phyloP scores from a whole-genome alignment of 495 filamentous ascomycete species.

The Lichenothelia convexa region DNA sequence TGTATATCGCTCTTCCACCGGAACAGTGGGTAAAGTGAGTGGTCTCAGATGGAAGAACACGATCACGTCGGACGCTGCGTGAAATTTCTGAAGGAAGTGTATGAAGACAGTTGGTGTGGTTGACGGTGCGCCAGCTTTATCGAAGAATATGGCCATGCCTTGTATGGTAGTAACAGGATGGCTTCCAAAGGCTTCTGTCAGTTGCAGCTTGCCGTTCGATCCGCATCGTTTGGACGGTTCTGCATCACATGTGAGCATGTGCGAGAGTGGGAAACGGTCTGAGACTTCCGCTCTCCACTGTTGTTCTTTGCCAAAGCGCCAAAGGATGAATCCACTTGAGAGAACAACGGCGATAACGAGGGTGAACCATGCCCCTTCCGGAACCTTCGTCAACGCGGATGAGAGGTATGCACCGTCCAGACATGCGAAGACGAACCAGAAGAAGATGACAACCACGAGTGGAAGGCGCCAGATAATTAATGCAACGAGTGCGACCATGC shows the following conservation, averaged over 20 bases:
- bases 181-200: conserved; percentile 8
- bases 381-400: conserved; percentile 47
- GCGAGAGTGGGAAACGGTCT: conserved; percentile 30
- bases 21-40: conserved; percentile 14
- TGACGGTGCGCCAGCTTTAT: conserved; percentile 16
- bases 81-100: conserved; percentile 15
- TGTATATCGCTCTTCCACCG: conserved; percentile 28
- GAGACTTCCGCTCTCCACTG: conserved; percentile 49
- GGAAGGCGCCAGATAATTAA: conserved; percentile 46
- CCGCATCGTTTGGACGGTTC: too few relatives aligned
- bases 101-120: conserved; percentile 14
- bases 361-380: conserved; percentile 57
- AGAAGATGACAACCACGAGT: conserved; percentile 33
- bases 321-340: conserved; percentile 40
- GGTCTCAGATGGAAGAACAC: conserved; percentile 18
- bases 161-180: conserved; percentile 7
- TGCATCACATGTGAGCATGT: conserved; percentile 7
- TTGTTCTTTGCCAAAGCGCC: conserved; percentile 54
- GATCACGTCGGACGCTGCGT: conserved; percentile 8
- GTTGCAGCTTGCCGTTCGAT: conserved; percentile 7
- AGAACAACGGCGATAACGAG: conserved; percentile 40
- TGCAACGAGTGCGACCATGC: conserved; percentile 44
- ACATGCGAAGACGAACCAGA: conserved; percentile 44
- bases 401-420: conserved; percentile 50
- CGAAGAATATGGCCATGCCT: conserved; percentile 17